Base-by-base conservation (phyloP, 2,329 filamentous ascomycete species). In the Parastagonospora nodorum region DNA sequence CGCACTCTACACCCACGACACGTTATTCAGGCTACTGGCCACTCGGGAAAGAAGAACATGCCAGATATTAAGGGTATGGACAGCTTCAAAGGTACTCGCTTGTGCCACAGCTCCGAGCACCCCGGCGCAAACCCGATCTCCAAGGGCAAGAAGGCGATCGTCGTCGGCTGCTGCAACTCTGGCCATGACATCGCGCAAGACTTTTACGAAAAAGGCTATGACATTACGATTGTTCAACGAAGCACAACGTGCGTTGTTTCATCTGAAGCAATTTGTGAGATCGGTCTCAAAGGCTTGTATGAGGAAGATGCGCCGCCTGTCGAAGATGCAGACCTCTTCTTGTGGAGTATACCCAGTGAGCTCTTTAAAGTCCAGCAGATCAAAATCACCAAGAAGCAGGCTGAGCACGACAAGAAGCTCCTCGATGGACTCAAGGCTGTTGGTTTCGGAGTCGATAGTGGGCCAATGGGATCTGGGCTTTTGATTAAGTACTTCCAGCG, bases 131-230 rank as follows among this genome's bases (percentile, higher is more conserved):
- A 71, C 0, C 65, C 61, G 5, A 58, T 72, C 12, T 56, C 58
- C 8, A 66, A 65, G 15, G 75, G 76, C 27, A 78, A 79, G 46
- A 70, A 69, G 29, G 78, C 74, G 5, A 58, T 80, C 29, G 74
- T 82, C 1, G 65, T 82, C 12, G 78, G 79, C 24, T 75, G 74
- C 14, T 80, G 75, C 43, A 81, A 81, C 55, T 79, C 77, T 0
- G 78, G 74, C 42, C 78, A 80, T 61, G 78, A 81, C 57, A 73
- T 80, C 19, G 76, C 78, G 2, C 73, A 79, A 59, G 77, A 80
- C 60, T 80, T 79, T 71, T 68, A 73, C 32, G 69, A 75, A 16
- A 74, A 74, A 6, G 73, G 73, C 4, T 67, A 73, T 28, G 72
- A 75, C 11, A 63, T 77, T n/a, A 81, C 78, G 10, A 77, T 81